Evolutionary conservation across 2,329 filamentous ascomycete genomes (phyloP), one percentile per base, ranked within the genome.

Genomic region (Knoxdaviesia proteae): DNA sequence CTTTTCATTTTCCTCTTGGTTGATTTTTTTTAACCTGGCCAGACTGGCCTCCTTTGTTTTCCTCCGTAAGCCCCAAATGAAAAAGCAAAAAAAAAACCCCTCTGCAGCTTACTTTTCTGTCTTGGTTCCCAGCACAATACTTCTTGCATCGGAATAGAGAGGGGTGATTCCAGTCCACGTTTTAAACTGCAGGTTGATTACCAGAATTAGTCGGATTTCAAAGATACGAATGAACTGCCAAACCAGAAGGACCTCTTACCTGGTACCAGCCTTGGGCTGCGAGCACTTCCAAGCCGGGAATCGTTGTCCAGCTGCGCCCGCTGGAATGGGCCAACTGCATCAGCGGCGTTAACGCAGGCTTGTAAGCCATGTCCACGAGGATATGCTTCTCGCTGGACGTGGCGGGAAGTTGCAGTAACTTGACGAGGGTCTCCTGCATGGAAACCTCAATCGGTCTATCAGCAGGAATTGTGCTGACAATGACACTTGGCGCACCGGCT

Each of bases 311-410:
- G 3, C 79, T 78, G 7, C 56, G 56, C 11, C 40, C 11, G 20
- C 41, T 44, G 8, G 72, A 71, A 50, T 80, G 71, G 3, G 87
- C 88, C 55, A 94, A 63, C 55, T 81, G 71, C 77, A 96, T 94
- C 49, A 94, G 60, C 6, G 79, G 73, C 5, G 90, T 98, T 42
- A 82, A 70, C 0, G 71, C 66, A 20, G 90, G 90, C 59, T 88
- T 92, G 60, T 98, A 98, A 2, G 90, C 88, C 87, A 98, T 94
- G 59, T 98, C 90, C 4, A 96, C 62, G 47, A 96, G 61, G 8
- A 90, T 71, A 5, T 58, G 59, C 42, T 60, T 59, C 30, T 44
- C 45, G 48, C 53, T 55, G 51, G 43, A 52, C 47, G 52, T 56
- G 48, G 50, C 56, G 47, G 53, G 59, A 30, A 58, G 58, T 20